Percentiles rank a stretch among this genome's conserved stretches.
Conservation (phyloP, 805 yeast species). For the Metschnikowia gelsemii region DNA sequence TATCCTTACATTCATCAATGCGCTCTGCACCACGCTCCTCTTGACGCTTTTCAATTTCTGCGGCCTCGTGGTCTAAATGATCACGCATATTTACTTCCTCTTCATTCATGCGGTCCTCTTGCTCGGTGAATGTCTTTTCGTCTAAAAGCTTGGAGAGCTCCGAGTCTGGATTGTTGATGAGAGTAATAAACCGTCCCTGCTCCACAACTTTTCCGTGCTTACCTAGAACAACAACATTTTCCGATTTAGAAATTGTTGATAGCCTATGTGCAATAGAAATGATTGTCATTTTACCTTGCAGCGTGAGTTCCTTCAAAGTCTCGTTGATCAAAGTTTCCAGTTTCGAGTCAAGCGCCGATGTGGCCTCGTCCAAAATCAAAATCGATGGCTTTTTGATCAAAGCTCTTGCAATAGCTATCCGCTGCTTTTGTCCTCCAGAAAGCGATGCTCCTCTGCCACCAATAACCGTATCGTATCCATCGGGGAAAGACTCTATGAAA, state of each 20-base stretch:
- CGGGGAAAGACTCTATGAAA: constrained; percentile 54
- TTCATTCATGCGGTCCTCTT: constrained; percentile 24
- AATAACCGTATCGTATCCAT: constrained; percentile 57
- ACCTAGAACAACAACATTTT: constrained; percentile 43
- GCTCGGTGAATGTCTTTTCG: constrained; percentile 29
- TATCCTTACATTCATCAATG: constrained; percentile 6
- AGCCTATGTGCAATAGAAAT: constrained; percentile 46
- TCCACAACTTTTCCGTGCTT: constrained; percentile 43
- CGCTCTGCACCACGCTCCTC: constrained; percentile 12
- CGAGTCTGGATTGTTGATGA: constrained; percentile 41
- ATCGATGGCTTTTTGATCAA: constrained; percentile 64
- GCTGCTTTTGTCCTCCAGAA: constrained; percentile 77
- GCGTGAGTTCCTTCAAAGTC: constrained; percentile 38
- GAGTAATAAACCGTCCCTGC: constrained; percentile 38
- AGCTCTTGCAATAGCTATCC: constrained; percentile 75
- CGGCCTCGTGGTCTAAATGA: constrained; percentile 27
- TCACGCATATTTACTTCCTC: constrained; percentile 28
- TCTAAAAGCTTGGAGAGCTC: constrained; percentile 43
- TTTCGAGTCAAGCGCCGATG: constrained; percentile 58
- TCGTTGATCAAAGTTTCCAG: constrained; percentile 48
- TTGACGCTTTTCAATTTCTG: constrained; percentile 22
- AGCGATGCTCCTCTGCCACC: constrained; percentile 58
- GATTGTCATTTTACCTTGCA: constrained; percentile 42
- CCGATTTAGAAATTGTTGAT: constrained; percentile 46
- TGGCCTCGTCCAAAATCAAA: constrained; percentile 67